Evolutionary conservation across 805 yeast genomes (phyloP), one percentile per base, ranked within the genome.

Genomic region (Candida methanosorbosa): DNA sequence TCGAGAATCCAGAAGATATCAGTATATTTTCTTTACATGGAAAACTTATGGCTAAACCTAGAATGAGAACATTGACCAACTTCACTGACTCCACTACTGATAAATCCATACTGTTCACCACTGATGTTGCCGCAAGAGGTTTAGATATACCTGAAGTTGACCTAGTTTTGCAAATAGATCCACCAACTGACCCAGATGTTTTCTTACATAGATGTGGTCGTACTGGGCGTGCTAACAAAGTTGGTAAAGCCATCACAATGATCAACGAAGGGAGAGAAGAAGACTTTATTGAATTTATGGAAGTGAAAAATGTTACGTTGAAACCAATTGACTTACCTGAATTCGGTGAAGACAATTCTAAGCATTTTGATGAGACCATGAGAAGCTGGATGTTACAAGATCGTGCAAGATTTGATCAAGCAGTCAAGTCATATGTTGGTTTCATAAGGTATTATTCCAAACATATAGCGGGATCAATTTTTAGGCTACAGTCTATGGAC

Each of bases 91-190:
- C 70, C 4, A 49, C 52, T 7, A 57, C 59, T 3, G 55, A 58
- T 3, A 78, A 75, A 42, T 65, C 78, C 9, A 73, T 90, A 0
- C 58, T 92, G 18, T 63, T 92, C 58, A 87, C 98, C 2, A 92
- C 98, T 0, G 98, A 92, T 65, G 96, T 92, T n/a, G 97, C 98
- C 1, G 96, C 97, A 0, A 70, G 98, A 52, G 98, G 98, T 29
- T 73, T 92, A 17, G 98, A 92, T 62, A 80, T 92, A 20, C 94
- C 95, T 1, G 92, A 88, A 35, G 97, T 92, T 9, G 97, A 92
- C 50, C 59, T 88, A 18, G 97, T 90, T 3, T 62, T 92, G n/a
- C 98, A 92, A 53, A 46, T 90, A 18, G 97, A 92, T 43, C 95
- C 97, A 2, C 98, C 98, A 1, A 77, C 86, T 0, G 95, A 88